Percentiles rank a stretch among this genome's conserved stretches.
phyloP scores from a whole-genome alignment of 805 yeast genomes.

The Candida orba region DNA sequence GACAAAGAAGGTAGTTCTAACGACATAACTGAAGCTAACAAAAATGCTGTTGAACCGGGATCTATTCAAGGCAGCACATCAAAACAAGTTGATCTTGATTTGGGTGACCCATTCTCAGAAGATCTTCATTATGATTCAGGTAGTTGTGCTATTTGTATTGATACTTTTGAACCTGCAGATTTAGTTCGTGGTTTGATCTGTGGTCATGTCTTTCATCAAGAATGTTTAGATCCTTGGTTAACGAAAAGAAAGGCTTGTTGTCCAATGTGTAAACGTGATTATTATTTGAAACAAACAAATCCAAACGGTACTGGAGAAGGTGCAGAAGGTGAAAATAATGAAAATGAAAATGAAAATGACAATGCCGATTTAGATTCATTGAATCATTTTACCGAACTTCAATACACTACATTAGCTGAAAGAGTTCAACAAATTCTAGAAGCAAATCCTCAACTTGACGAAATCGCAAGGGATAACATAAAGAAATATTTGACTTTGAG shows the following conservation, averaged over 20 bases:
- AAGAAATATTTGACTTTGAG: slow-evolving; percentile 25
- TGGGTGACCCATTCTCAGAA: slow-evolving; percentile 16
- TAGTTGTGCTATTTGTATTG: slow-evolving; percentile 74
- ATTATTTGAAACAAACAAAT: slow-evolving; percentile 29
- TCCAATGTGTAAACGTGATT: slow-evolving; percentile 75
- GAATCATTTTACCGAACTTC: slow-evolving; percentile 25
- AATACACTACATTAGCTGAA: slow-evolving; percentile 34
- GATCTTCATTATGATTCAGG: slow-evolving; percentile 54
- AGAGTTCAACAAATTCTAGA: slow-evolving; percentile 34
- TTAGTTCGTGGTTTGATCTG: slow-evolving; percentile 67
- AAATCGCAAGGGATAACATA: slow-evolving; percentile 34
- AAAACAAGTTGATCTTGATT: slow-evolving; percentile 11
- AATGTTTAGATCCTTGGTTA: slow-evolving; percentile 79
- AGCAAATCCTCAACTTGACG: slow-evolving; percentile 39
- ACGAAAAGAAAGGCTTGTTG: slow-evolving; percentile 70
- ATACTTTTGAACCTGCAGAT: slow-evolving; percentile 53
- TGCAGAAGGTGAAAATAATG: slow-evolving; percentile 14
- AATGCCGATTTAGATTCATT: slow-evolving; percentile 7
- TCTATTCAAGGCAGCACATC: not conserved
- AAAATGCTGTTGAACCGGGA: not conserved
- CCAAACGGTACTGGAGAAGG: slow-evolving; percentile 8
- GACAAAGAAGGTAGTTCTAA: not conserved
- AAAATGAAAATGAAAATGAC: slow-evolving; percentile 5
- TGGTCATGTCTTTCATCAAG: slow-evolving; percentile 77
- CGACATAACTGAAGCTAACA: not conserved